Percentiles rank a stretch among this genome's conserved stretches.
Evolutionary conservation across 768 basidiomycete species (phyloP).

Genomic region (Plicaturopsis crispa): DNA sequence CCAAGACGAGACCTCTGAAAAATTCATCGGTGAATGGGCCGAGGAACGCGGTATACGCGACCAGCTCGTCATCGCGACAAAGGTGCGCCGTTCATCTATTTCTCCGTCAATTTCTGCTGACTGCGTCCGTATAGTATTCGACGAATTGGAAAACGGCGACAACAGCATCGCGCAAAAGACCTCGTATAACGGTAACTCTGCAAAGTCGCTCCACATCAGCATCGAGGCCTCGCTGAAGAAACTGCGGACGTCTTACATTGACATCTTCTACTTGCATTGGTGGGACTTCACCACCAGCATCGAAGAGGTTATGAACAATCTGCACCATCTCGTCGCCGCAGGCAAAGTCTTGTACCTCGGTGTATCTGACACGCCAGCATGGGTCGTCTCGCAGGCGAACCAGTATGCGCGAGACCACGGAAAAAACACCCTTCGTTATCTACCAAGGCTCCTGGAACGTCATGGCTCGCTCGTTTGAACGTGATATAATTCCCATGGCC

Average conservation of each 20-base stretch:
- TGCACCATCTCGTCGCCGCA: slow-evolving; percentile 30
- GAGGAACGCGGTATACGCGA: slow-evolving; percentile 32
- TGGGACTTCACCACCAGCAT: slow-evolving; percentile 25
- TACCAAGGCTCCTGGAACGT: slow-evolving; percentile 31
- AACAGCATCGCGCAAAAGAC: slow-evolving; percentile 9
- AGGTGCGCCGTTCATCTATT: slow-evolving; percentile 13
- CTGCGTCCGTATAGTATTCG: slow-evolving; percentile 4
- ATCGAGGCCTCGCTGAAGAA: slow-evolving; percentile 36
- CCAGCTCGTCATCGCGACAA: slow-evolving; percentile 38
- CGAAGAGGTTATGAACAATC: slow-evolving; percentile 8
- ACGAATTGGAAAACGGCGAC: slow-evolving; percentile 10
- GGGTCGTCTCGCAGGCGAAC: slow-evolving; percentile 29
- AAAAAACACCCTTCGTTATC: slow-evolving; percentile 34
- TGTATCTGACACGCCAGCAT: slow-evolving; percentile 25
- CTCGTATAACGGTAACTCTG: slow-evolving; percentile 39
- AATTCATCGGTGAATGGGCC: slow-evolving; percentile 43
- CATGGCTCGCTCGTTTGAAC: slow-evolving; percentile 28
- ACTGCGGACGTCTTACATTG: slow-evolving; percentile 51
- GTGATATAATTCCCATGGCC: slow-evolving; percentile 34
- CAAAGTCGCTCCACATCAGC: slow-evolving; percentile 34
- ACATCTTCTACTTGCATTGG: slow-evolving; percentile 50
- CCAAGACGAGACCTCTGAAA: slow-evolving; percentile 33
- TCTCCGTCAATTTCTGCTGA: neutral
- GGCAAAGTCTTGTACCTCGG: slow-evolving; percentile 37
- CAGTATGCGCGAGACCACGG: slow-evolving; percentile 31